A percentile compares a stretch with the other conserved stretches of the same genome.
These are phyloP conservation scores for Komagataea norvegica DNA, from an alignment of 1,139 yeast species.

Conservation along the genomic window DNA sequence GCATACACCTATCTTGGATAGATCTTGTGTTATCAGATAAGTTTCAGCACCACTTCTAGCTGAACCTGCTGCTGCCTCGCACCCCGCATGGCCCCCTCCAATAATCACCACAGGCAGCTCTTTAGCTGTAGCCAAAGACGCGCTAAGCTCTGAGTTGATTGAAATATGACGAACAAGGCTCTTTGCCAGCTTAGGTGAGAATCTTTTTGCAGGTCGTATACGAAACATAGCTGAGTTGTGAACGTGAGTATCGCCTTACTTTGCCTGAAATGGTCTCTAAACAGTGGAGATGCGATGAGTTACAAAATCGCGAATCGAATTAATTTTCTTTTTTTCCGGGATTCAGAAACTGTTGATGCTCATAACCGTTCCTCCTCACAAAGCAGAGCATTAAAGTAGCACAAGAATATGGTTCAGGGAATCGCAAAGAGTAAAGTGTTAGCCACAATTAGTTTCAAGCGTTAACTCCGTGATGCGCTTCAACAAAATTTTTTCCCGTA, in stretches of 20 bases:
- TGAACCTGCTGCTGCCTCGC: conserved; percentile 94
- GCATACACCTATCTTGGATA: conserved; percentile 81
- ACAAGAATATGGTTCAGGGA: no score
- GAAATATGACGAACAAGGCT: conserved; percentile 9
- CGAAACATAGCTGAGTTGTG: no score
- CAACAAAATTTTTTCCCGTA: no score
- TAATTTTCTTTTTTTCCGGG: no score
- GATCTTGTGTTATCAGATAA: conserved; percentile 65
- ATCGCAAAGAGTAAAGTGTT: no score
- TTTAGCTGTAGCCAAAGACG: conserved; percentile 32
- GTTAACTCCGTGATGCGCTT: no score
- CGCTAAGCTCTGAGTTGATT: conserved; percentile 38
- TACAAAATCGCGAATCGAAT: no score
- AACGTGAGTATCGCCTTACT: not conserved
- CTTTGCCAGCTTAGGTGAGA: no score
- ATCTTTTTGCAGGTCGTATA: not conserved
- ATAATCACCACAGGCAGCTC: conserved; percentile 73
- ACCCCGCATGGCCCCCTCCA: conserved; percentile 99
- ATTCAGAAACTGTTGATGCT: no score
- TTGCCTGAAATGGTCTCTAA: not conserved
- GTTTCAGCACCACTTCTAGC: conserved; percentile 80
- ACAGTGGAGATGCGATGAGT: conserved; percentile 1
- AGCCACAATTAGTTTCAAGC: no score
- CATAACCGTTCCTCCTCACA: no score
- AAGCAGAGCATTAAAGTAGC: no score